Conservation (phyloP, 768 basidiomycete species). For the Fistulinella prunicolor region DNA sequence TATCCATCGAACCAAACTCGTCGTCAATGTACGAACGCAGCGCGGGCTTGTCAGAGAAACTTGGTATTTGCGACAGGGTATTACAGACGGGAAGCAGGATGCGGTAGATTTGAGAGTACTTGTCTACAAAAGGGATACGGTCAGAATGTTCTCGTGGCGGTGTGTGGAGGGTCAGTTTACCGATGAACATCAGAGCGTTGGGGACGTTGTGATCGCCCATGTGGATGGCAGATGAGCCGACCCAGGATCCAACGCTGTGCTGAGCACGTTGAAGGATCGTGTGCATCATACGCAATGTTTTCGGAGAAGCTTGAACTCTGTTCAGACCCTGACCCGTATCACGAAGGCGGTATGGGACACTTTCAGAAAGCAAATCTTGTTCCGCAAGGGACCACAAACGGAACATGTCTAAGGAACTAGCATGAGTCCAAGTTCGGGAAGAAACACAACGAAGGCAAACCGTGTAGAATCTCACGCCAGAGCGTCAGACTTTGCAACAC, state of each 20-base stretch:
- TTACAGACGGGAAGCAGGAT: conserved; percentile 87
- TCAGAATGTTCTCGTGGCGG: background rate
- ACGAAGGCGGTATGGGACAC: conserved; percentile 70
- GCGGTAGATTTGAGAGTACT: conserved; percentile 89
- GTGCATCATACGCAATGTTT: conserved; percentile 90
- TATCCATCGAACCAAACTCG: conserved; percentile 77
- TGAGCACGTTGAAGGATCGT: conserved; percentile 82
- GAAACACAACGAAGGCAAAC: conserved; percentile 35
- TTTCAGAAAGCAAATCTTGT: conserved; percentile 77
- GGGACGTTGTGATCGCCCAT: conserved; percentile 77
- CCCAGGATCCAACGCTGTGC: conserved; percentile 76
- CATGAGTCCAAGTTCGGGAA: conserved; percentile 1
- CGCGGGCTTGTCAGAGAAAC: conserved; percentile 64
- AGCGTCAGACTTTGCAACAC: conserved; percentile 83
- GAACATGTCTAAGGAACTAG: conserved; percentile 67
- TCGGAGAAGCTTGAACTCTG: conserved; percentile 82
- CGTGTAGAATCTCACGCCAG: conserved; percentile 84
- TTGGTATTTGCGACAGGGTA: conserved; percentile 68
- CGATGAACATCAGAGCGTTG: conserved; percentile 79
- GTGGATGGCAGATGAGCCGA: conserved; percentile 84
- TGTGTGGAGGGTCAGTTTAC: conserved; percentile 28
- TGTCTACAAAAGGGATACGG: conserved; percentile 43
- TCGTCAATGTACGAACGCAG: conserved; percentile 73
- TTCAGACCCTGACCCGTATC: conserved; percentile 92
- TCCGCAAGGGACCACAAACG: conserved; percentile 81